A percentile compares a stretch with the other conserved stretches of the same genome.
These are phyloP conservation scores for Cyberlindnera japonica DNA, from an alignment of 805 yeast genomes.

Conservation along the genomic window DNA sequence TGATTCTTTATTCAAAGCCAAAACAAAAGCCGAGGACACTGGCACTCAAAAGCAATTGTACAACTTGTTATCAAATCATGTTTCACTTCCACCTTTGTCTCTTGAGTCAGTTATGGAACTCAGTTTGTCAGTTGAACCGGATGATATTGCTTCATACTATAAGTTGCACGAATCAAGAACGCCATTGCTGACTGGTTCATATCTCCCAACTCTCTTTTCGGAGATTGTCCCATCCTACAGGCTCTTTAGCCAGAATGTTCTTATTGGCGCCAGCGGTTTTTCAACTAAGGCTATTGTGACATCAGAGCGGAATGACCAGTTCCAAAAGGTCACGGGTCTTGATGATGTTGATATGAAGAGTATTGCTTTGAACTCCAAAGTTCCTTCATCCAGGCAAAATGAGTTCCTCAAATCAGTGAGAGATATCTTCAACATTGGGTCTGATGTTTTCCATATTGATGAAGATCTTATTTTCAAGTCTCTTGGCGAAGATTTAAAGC, in stretches of 20 bases:
- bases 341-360: conserved; percentile 40
- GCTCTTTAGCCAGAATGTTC: conserved; percentile 48
- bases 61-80: conserved; percentile 44
- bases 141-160: conserved; percentile 41
- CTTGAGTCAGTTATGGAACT: conserved; percentile 55
- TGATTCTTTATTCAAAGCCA: conserved; percentile 27
- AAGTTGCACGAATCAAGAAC: conserved; percentile 45
- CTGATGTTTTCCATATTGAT: conserved; percentile 51
- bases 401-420: conserved; percentile 51
- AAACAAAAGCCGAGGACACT: conserved; percentile 21
- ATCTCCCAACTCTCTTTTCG: conserved; percentile 62
- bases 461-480: conserved; percentile 60
- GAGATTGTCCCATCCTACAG: conserved; percentile 52
- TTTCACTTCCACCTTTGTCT: conserved; percentile 38
- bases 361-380: conserved; percentile 19
- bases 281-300: conserved; percentile 11
- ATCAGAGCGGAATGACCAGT: conserved; percentile 1
- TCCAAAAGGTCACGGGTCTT: conserved; percentile 41
- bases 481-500: conserved; percentile 29
- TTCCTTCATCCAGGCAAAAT: conserved; percentile 38
- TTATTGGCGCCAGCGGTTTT: conserved; percentile 53
- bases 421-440: conserved; percentile 61
- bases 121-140: conserved; percentile 65
- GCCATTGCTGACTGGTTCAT: conserved; percentile 59
- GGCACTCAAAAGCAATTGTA: conserved; percentile 39